phyloP scores from a whole-genome alignment of 768 basidiomycete species.

The Phaffia australis region DNA sequence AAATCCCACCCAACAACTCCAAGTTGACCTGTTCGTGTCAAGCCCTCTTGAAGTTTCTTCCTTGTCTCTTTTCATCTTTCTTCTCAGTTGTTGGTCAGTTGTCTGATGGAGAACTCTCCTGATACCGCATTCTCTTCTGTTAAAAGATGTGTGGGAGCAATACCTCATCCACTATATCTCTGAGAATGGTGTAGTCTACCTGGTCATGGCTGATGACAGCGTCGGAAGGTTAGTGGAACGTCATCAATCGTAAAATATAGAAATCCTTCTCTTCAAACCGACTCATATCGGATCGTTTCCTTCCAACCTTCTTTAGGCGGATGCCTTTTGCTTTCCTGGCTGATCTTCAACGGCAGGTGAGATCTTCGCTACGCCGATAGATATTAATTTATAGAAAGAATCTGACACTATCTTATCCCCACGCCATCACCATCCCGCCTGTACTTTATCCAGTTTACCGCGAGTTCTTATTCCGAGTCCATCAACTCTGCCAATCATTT shows the following conservation, averaged over 20 bases:
- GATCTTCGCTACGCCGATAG: slow-evolving; percentile 8
- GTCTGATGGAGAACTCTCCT: slow-evolving; percentile 33
- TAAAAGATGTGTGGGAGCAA: slow-evolving; percentile 57
- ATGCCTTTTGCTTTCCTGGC: slow-evolving; percentile 89
- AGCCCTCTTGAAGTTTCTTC: not conserved
- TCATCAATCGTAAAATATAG: too few species aligned
- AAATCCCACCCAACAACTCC: slow-evolving; percentile 84
- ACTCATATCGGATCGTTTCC: not conserved
- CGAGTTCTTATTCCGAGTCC: slow-evolving; percentile 34
- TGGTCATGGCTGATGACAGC: slow-evolving; percentile 90
- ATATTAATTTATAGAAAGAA: not conserved
- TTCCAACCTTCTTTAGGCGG: slow-evolving; percentile 45
- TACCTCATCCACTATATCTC: slow-evolving; percentile 91
- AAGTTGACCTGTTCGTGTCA: slow-evolving; percentile 41
- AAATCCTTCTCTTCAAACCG: not conserved
- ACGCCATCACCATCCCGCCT: not conserved
- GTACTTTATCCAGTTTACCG: slow-evolving; percentile 35
- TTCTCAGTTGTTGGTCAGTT: not conserved
- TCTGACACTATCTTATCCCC: not conserved
- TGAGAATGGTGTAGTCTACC: slow-evolving; percentile 71
- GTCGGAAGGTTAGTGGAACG: slow-evolving; percentile 58
- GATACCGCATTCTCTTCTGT: slow-evolving; percentile 28
- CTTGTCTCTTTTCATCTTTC: not conserved
- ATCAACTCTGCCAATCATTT: slow-evolving; percentile 37
- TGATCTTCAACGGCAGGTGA: slow-evolving; percentile 57